These are phyloP conservation scores for Botrytis pseudocinerea DNA, from an alignment of 2,329 filamentous ascomycete genomes.

Conservation along the genomic window DNA sequence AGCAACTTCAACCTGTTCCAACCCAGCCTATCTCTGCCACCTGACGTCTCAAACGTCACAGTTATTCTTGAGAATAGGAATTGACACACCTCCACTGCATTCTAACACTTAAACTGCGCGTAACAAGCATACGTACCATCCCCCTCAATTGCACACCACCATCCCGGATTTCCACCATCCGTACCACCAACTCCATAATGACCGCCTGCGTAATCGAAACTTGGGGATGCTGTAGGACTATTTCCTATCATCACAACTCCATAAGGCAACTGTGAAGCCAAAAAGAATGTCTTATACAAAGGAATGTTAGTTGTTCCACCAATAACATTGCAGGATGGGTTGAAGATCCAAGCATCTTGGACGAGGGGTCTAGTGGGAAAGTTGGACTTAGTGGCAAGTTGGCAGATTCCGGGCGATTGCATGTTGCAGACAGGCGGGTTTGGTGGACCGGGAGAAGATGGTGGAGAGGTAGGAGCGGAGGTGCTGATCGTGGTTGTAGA, in stretches of 20 bases:
- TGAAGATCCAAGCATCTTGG: constrained; percentile 23
- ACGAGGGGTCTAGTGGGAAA: neutral
- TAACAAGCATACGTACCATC: constrained; percentile 22
- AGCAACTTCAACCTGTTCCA: neutral
- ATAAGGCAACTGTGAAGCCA: constrained; percentile 20
- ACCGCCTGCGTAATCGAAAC: constrained; percentile 20
- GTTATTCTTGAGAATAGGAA: neutral
- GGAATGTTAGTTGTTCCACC: constrained; percentile 20
- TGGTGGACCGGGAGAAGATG: constrained; percentile 19
- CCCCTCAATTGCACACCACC: constrained; percentile 22
- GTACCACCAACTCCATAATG: constrained; percentile 22
- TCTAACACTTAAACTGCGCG: constrained; percentile 21
- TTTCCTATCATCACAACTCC: constrained; percentile 13
- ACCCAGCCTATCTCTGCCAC: neutral
- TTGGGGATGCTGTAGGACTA: constrained; percentile 21
- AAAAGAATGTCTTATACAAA: constrained; percentile 4
- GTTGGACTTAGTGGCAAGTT: constrained; percentile 17
- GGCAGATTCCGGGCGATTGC: constrained; percentile 18
- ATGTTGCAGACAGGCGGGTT: constrained; percentile 13
- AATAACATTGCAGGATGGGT: constrained; percentile 22
- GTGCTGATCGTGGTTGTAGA: constrained; percentile 5
- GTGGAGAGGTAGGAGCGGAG: neutral
- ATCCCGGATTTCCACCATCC: constrained; percentile 22
- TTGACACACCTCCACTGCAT: neutral
- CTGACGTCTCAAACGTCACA: neutral